These are phyloP conservation scores for Ogataea parapolymorpha DNA, from an alignment of 805 yeast species.

Conservation along the genomic window DNA sequence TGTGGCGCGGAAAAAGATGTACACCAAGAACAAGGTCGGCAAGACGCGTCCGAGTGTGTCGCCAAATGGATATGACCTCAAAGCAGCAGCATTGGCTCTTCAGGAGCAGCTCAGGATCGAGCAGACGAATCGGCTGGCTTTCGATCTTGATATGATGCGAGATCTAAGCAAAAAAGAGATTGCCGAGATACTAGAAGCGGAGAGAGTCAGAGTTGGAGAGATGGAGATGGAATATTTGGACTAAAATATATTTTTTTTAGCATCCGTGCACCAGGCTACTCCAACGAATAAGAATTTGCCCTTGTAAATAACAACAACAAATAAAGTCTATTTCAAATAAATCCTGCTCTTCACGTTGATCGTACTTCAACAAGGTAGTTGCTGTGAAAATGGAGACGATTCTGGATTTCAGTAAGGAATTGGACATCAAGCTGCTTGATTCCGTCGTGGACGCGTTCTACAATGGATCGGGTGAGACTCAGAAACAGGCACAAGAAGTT, in stretches of 20 bases:
- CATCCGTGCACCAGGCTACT: slow-evolving; percentile 11
- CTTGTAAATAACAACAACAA: slow-evolving; percentile 16
- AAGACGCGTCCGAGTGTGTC: neutral
- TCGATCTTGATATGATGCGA: slow-evolving; percentile 23
- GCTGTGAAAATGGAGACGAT: slow-evolving; percentile 67
- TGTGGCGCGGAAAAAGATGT: slow-evolving; percentile 41
- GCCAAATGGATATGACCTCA: slow-evolving; percentile 8
- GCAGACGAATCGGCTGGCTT: slow-evolving; percentile 35
- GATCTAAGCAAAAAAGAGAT: slow-evolving; percentile 5
- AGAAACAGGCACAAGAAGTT: slow-evolving; percentile 66
- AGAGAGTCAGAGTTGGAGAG: slow-evolving; percentile 11
- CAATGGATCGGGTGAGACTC: slow-evolving; percentile 71
- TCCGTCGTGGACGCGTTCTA: slow-evolving; percentile 82
- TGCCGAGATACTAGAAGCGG: slow-evolving; percentile 9
- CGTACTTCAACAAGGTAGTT: slow-evolving; percentile 3
- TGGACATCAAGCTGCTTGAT: slow-evolving; percentile 78
- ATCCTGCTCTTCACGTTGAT: neutral
- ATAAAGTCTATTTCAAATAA: neutral
- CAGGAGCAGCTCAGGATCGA: slow-evolving; percentile 61
- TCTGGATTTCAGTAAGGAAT: slow-evolving; percentile 79
- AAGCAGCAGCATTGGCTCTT: slow-evolving; percentile 64
- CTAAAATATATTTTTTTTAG: neutral
- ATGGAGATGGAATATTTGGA: slow-evolving; percentile 4
- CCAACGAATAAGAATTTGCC: slow-evolving; percentile 25
- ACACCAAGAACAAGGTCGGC: slow-evolving; percentile 11